Percentiles rank a stretch among this genome's conserved stretches.
phyloP scores from a whole-genome alignment of 176 grass and related monocot genomes.

The Cenchrus fungigraminus region DNA sequence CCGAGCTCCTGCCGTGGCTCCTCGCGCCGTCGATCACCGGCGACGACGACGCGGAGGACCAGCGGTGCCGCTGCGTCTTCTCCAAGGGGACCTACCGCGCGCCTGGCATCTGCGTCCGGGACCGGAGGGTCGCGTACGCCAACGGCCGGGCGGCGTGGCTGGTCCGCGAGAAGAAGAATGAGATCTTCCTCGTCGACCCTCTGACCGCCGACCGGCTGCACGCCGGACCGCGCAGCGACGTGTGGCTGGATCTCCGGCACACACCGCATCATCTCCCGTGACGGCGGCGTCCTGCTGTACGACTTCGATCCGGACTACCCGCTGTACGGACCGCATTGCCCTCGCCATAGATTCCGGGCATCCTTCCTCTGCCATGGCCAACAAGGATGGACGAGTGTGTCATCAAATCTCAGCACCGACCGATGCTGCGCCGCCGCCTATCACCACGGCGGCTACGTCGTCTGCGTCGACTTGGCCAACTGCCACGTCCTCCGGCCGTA shows the following conservation, averaged over 20 bases:
- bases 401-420: background rate
- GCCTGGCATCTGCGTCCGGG: background rate
- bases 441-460: background rate
- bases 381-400: background rate
- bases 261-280: background rate
- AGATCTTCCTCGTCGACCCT: background rate
- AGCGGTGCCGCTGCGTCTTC: background rate
- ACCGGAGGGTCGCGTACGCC: background rate
- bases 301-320: background rate
- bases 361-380: background rate
- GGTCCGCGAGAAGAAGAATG: background rate
- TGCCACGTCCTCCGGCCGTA: background rate
- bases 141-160: background rate
- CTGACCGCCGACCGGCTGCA: background rate
- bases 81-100: background rate
- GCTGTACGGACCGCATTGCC: too few species aligned
- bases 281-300: background rate
- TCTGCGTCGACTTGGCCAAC: background rate
- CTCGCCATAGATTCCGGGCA: too few species aligned
- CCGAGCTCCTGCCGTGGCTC: background rate
- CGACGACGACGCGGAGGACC: background rate
- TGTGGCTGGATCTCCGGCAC: background rate
- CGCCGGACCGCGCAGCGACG: background rate
- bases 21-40: background rate
- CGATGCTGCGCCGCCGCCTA: background rate